Percentiles rank a stretch among this genome's conserved stretches.
Evolutionary conservation across 768 basidiomycete genomes (phyloP).

Genomic region (Agaricus sinodeliciosus): DNA sequence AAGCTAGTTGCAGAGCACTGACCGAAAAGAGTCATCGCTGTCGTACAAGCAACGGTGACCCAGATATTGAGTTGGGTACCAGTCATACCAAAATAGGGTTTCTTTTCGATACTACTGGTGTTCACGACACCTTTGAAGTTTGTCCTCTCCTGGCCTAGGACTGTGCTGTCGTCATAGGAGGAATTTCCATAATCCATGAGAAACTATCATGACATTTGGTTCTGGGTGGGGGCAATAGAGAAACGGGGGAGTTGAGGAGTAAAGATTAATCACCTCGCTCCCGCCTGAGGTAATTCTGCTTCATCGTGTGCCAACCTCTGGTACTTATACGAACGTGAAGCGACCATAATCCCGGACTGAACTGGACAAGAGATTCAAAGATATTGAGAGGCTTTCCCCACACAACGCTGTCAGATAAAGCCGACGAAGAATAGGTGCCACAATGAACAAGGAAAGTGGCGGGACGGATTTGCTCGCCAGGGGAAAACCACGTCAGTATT

Average conservation of each 20-base stretch:
- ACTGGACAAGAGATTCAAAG: too few species aligned
- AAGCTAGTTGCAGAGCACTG: not conserved
- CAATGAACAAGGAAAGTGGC: too few species aligned
- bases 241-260: not conserved
- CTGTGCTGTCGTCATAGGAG: not conserved
- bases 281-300: conserved; percentile 1
- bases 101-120: conserved; percentile 6
- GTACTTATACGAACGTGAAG: conserved; percentile 8
- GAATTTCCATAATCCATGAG: conserved; percentile 8
- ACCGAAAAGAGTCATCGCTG: conserved; percentile 48
- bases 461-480: too few species aligned
- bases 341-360: not conserved
- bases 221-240: not conserved
- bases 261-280: conserved; percentile 4
- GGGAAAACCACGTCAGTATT: too few species aligned
- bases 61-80: conserved; percentile 37
- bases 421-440: too few species aligned
- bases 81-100: conserved; percentile 37
- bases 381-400: too few species aligned
- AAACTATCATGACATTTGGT: not conserved
- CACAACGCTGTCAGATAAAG: too few species aligned
- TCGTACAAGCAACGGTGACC: conserved; percentile 44
- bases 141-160: not conserved
- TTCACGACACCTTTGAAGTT: too few species aligned
- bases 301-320: conserved; percentile 5